These are phyloP conservation scores for Leccinum olivaceopallidum DNA, from an alignment of 768 basidiomycete species.

Conservation along the genomic window DNA sequence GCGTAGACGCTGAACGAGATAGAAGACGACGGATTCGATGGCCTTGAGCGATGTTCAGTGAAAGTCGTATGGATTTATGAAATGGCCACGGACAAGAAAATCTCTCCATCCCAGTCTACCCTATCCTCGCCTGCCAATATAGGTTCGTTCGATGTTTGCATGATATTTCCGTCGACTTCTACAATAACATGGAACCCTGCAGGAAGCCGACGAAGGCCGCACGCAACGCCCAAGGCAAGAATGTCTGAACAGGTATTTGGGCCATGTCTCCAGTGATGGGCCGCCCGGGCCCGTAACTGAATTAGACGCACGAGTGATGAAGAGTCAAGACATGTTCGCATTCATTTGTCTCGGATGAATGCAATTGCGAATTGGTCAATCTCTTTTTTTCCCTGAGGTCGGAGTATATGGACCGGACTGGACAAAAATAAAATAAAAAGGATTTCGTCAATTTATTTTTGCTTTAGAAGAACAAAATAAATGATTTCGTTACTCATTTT, in stretches of 20 bases:
- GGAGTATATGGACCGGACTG: too few species aligned
- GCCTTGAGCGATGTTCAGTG: neutral
- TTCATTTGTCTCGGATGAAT: too few species aligned
- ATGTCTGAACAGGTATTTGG: neutral
- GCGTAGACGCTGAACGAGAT: neutral
- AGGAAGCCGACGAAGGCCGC: neutral
- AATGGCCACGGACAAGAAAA: neutral
- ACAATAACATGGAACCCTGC: neutral
- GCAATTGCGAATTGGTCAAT: too few species aligned
- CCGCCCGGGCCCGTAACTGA: too few species aligned
- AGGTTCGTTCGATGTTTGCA: neutral
- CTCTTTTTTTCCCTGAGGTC: too few species aligned
- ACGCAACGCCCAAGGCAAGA: neutral
- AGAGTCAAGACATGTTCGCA: too few species aligned
- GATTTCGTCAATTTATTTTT: too few species aligned
- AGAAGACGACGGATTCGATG: neutral
- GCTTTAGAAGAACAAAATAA: too few species aligned
- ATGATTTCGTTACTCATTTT: too few species aligned
- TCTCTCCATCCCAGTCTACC: neutral
- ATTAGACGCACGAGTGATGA: too few species aligned
- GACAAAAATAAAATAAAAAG: too few species aligned
- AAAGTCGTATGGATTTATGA: neutral
- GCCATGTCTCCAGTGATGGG: too few species aligned
- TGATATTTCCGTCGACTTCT: neutral
- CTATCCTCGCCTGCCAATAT: neutral